These are phyloP conservation scores for Corymbia calophylla DNA, from an alignment of 441 rosid genomes.

Conservation along the genomic window DNA sequence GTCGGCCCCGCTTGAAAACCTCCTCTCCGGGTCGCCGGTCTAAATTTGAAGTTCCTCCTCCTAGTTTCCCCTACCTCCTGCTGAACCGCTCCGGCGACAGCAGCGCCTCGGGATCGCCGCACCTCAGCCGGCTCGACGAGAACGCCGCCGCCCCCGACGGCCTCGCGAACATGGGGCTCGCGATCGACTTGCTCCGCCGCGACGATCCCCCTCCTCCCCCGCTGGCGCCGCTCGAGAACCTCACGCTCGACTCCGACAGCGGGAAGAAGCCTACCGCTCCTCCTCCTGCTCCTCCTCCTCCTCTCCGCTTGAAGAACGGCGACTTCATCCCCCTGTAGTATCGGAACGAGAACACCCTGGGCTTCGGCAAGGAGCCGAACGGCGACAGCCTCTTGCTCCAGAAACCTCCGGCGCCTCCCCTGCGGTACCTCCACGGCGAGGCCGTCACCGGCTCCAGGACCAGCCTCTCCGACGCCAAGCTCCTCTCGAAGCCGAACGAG, in stretches of 20 bases:
- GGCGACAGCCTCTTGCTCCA: conserved; percentile 91
- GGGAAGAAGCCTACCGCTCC: conserved; percentile 39
- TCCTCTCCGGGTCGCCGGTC: neutral
- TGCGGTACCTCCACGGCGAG: conserved; percentile 65
- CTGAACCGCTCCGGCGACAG: conserved; percentile 87
- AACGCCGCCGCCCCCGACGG: conserved; percentile 33
- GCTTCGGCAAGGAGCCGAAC: conserved; percentile 57
- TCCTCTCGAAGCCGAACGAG: conserved; percentile 80
- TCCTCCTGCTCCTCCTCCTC: neutral
- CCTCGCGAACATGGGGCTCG: conserved; percentile 68
- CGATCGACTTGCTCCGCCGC: conserved; percentile 63
- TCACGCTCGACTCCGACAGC: conserved; percentile 46
- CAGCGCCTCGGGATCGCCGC: conserved; percentile 96
- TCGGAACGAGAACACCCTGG: conserved; percentile 75
- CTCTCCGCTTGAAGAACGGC: conserved; percentile 59
- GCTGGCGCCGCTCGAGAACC: conserved; percentile 33
- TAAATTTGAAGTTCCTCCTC: neutral
- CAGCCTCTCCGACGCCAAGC: conserved; percentile 60
- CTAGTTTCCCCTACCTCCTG: conserved; percentile 20
- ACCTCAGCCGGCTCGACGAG: conserved; percentile 83
- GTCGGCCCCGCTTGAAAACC: neutral
- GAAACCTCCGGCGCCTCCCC: conserved; percentile 36
- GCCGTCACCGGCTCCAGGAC: conserved; percentile 62
- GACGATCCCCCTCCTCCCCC: conserved; percentile 44
- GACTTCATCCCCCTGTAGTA: conserved; percentile 64